Conservation (phyloP, 2,329 filamentous ascomycete genomes). For the Apiospora marii region DNA sequence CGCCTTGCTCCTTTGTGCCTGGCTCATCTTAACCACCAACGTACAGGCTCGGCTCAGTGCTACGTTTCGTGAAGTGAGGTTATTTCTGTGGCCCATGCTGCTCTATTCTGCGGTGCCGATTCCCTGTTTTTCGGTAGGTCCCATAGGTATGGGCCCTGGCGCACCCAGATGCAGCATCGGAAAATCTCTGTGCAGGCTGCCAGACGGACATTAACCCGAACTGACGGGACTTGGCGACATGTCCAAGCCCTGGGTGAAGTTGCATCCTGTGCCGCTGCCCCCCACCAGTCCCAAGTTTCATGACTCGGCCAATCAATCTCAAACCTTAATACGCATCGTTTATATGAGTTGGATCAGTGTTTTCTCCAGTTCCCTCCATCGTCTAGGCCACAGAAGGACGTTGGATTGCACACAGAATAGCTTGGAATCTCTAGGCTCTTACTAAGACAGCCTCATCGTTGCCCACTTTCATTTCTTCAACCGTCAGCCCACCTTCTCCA, state of each 20-base stretch:
- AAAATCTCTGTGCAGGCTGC: not conserved
- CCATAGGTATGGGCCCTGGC: not conserved
- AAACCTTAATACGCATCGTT: not conserved
- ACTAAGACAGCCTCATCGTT: not conserved
- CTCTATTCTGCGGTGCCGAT: not conserved
- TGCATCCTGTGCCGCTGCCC: not conserved
- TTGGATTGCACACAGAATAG: not conserved
- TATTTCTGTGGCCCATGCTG: not conserved
- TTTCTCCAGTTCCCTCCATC: not conserved
- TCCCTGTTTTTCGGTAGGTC: not conserved
- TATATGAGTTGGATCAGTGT: not conserved
- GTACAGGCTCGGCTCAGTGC: not conserved
- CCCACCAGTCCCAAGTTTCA: not conserved
- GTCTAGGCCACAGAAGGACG: not conserved
- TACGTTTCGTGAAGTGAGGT: not conserved
- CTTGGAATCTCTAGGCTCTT: not conserved
- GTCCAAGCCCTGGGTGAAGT: not conserved
- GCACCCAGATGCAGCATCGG: not conserved
- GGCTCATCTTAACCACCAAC: not conserved
- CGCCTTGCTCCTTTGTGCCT: not conserved
- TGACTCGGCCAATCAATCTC: slow-evolving; percentile 10
- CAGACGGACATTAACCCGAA: not conserved
- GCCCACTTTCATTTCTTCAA: not conserved
- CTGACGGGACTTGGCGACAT: not conserved
- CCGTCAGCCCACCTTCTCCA: not conserved